phyloP scores from a whole-genome alignment of 2,329 filamentous ascomycete species.

The Scleromitrula shiraiana region DNA sequence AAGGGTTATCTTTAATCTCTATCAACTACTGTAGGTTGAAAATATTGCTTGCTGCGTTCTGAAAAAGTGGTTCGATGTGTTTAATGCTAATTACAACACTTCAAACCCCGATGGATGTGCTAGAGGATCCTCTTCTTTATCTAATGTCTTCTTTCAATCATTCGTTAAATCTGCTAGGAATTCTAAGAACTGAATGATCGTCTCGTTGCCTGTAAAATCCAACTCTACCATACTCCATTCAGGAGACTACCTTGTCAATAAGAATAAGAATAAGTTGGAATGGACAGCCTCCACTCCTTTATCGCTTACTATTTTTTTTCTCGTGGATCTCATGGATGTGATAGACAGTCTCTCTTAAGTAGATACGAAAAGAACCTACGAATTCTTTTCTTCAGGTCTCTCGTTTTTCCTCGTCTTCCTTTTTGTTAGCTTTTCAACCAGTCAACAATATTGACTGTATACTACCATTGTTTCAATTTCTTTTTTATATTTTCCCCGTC shows the following conservation, averaged over 20 bases:
- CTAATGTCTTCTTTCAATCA: not conserved
- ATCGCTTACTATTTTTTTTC: conserved; percentile 1
- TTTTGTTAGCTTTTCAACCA: not conserved
- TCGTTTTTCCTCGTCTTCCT: conserved; percentile 2
- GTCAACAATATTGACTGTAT: not conserved
- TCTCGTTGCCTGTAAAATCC: not conserved
- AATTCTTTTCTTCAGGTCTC: not conserved
- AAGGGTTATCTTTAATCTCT: no score
- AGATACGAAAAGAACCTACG: not conserved
- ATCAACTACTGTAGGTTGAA: no score
- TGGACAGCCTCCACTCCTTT: not conserved
- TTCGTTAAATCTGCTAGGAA: not conserved
- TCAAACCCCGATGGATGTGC: no score
- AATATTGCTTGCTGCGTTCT: no score
- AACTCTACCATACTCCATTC: not conserved
- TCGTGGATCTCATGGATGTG: not conserved
- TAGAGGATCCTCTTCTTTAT: not conserved
- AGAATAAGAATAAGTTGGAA: not conserved
- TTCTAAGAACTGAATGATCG: not conserved
- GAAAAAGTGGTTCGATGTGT: no score
- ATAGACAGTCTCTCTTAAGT: conserved; percentile 2
- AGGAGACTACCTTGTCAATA: not conserved
- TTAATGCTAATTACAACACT: no score
- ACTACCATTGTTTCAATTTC: not conserved
- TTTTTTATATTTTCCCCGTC: not conserved